These are phyloP conservation scores for Calonectria hawksworthii DNA, from an alignment of 2,329 filamentous ascomycete genomes.

Conservation along the genomic window DNA sequence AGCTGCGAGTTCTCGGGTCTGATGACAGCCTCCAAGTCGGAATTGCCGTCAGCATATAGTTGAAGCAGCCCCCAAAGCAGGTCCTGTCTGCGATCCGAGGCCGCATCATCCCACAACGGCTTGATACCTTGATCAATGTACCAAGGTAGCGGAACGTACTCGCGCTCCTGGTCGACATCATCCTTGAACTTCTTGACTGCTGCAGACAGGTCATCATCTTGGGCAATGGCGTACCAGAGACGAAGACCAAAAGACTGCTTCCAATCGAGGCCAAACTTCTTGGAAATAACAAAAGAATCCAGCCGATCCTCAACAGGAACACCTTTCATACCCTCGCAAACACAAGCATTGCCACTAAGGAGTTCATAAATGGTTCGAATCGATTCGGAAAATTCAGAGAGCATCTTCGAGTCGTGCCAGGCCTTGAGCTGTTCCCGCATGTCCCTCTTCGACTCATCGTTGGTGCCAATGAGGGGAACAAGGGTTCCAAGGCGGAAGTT, in stretches of 20 bases:
- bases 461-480: constrained; percentile 84
- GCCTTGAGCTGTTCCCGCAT: constrained; percentile 85
- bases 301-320: constrained; percentile 84
- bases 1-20: constrained; percentile 83
- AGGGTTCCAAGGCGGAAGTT: constrained; percentile 90
- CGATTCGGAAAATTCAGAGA: constrained; percentile 88
- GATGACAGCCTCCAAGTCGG: constrained; percentile 77
- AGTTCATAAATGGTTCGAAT: constrained; percentile 92
- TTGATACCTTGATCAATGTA: constrained; percentile 73
- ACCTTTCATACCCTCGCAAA: constrained; percentile 81
- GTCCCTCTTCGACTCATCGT: constrained; percentile 77
- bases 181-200: constrained; percentile 81
- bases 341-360: constrained; percentile 87
- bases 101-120: constrained; percentile 72
- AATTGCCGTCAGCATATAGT: constrained; percentile 76
- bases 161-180: constrained; percentile 79
- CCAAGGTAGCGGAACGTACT: constrained; percentile 81
- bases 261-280: constrained; percentile 91
- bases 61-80: constrained; percentile 90
- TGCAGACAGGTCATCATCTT: constrained; percentile 76
- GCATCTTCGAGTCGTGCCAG: constrained; percentile 86
- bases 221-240: constrained; percentile 86
- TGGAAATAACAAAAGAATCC: constrained; percentile 84
- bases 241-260: constrained; percentile 92
- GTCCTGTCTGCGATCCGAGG: constrained; percentile 76